Evolutionary conservation across 2,329 filamentous ascomycete genomes (phyloP), one percentile per base, ranked within the genome.

Genomic region (Penicillium corylophilum): DNA sequence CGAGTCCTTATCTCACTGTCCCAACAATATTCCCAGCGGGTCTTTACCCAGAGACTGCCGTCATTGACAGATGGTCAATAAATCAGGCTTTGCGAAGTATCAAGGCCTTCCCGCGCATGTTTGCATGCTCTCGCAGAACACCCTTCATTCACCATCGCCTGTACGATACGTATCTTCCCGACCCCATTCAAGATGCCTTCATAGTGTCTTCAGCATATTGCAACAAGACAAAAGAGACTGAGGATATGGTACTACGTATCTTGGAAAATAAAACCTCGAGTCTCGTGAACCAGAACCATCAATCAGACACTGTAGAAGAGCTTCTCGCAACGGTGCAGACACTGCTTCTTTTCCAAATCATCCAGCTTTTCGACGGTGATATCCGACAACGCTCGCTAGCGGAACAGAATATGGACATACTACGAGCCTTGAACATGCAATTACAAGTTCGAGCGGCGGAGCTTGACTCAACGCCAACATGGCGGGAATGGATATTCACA

Each of bases 351-450:
- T 46, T 49, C 13, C 52, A 54, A 1, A 52, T 48, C 2, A 55
- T 57, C 5, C 55, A 57, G 24, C 42, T 57, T 6, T 55, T 57
- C n/a, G 52, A 57, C n/a, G 52, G 55, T 13, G 44, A 55, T 29
- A 44, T 55, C 3, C 48, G 55, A 12, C 49, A 53, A 18, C 52
- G 52, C 9, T 43, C 44, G 12, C 28, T 57, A 28, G 55, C 55
- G 6, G 55, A 57, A 22, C 49, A 46, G 20, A 44, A 50, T 18
- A 35, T 54, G 39, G 39, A 39, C 18, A 49, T 22, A n/a, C 12
- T 57, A 3, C 40, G 29, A n/a, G 15, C 18, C 1, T 50, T 46
- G 46, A 50, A 46, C 22, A 20, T 44, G n/a, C 50, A 51, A 7
- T 16, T 57, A 16, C 51, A 54, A 18, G 26, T 44, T 12, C 55